These are phyloP conservation scores for Echium plantagineum DNA, from an alignment of 257 asterid genomes.

Conservation along the genomic window DNA sequence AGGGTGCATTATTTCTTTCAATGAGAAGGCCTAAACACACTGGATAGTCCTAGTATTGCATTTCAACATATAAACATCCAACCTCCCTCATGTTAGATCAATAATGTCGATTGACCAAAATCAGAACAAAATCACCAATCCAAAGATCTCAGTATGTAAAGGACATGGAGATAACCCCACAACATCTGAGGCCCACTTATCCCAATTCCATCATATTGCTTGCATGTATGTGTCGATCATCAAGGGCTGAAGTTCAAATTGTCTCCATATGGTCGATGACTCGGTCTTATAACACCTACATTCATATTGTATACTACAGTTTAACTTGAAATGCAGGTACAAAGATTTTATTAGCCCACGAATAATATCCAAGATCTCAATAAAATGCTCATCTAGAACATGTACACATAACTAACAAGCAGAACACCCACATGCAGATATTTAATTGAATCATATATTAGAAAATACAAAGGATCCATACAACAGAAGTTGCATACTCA, in stretches of 20 bases:
- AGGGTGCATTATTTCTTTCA: too few species aligned
- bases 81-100: neutral
- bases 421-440: neutral
- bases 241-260: too few species aligned
- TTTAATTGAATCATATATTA: neutral
- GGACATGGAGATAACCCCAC: neutral
- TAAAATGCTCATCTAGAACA: too few species aligned
- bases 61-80: neutral
- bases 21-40: neutral
- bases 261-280: too few species aligned
- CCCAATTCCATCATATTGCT: neutral
- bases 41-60: neutral
- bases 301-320: too few species aligned
- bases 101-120: neutral
- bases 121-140: neutral
- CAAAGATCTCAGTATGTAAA: too few species aligned
- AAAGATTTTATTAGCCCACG: neutral
- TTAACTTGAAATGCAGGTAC: neutral
- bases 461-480: neutral
- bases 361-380: neutral
- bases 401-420: neutral
- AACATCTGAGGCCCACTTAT: neutral
- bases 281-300: too few species aligned
- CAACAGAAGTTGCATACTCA: constrained; percentile 21
- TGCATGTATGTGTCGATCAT: too few species aligned